These are phyloP conservation scores for Arthrinium phaeospermum DNA, from an alignment of 2,329 filamentous ascomycete genomes.

Conservation along the genomic window DNA sequence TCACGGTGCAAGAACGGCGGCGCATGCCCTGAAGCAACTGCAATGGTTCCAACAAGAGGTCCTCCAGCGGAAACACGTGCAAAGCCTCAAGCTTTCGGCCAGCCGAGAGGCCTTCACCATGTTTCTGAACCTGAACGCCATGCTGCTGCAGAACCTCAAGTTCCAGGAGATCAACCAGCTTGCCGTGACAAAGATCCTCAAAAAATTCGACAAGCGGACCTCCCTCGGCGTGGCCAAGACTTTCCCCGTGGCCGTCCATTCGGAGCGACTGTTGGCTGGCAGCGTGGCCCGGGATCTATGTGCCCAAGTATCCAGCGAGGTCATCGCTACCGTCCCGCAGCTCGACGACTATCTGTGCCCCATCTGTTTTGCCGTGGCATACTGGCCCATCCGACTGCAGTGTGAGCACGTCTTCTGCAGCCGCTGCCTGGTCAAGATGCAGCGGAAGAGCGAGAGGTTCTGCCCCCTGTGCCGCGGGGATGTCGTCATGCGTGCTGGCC, in stretches of 20 bases:
- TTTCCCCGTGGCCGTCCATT: constrained; percentile 64
- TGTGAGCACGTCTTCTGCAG: constrained; percentile 86
- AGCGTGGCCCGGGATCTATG: constrained; percentile 78
- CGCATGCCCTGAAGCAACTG: constrained; percentile 70
- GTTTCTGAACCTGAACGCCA: constrained; percentile 76
- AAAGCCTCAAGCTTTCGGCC: constrained; percentile 68
- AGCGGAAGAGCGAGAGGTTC: constrained; percentile 68
- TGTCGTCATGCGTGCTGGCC: constrained; percentile 73
- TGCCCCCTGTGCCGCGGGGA: constrained; percentile 80
- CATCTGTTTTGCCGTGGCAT: constrained; percentile 80
- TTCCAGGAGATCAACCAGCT: constrained; percentile 85
- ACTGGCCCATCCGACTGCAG: constrained; percentile 76
- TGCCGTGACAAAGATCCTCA: constrained; percentile 82
- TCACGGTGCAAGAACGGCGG: constrained; percentile 69
- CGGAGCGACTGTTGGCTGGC: constrained; percentile 66
- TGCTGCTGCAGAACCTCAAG: constrained; percentile 78
- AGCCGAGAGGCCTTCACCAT: constrained; percentile 68
- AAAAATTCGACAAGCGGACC: constrained; percentile 90
- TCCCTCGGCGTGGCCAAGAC: constrained; percentile 70
- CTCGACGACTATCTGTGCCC: constrained; percentile 86
- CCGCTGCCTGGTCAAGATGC: constrained; percentile 80
- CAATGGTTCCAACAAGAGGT: constrained; percentile 76
- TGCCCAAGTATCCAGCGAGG: constrained; percentile 72
- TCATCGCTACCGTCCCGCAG: constrained; percentile 77
- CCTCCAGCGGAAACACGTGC: constrained; percentile 61